phyloP scores from a whole-genome alignment of 192 early-diverging fungal species.

The Lunasporangiospora selenospora region DNA sequence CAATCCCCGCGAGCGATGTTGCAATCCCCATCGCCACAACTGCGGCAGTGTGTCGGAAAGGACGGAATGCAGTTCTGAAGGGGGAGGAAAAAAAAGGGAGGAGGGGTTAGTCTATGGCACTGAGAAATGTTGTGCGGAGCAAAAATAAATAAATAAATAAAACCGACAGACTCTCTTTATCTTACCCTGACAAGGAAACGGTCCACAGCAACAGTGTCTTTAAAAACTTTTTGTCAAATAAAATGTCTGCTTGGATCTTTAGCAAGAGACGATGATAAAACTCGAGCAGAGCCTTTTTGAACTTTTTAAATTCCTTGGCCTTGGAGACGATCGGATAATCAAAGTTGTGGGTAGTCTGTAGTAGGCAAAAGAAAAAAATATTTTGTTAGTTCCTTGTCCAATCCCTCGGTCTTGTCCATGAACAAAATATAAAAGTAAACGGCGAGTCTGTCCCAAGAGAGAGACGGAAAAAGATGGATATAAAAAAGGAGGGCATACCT shows the following conservation, averaged over 20 bases:
- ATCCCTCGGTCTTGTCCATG: not conserved
- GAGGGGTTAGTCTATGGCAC: too few species aligned
- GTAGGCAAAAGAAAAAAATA: not conserved
- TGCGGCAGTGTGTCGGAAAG: conserved; percentile 92
- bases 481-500: conserved; percentile 49
- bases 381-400: not conserved
- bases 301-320: conserved; percentile 65
- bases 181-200: conserved; percentile 66
- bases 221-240: conserved; percentile 69
- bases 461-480: conserved; percentile 7
- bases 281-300: conserved; percentile 69
- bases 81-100: conserved; percentile 12
- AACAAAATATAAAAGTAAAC: not conserved
- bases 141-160: not conserved
- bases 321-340: conserved; percentile 87
- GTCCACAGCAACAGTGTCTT: conserved; percentile 71
- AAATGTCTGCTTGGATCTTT: conserved; percentile 62
- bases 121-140: too few species aligned
- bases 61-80: conserved; percentile 77
- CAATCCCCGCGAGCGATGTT: conserved; percentile 71
- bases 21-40: conserved; percentile 70
- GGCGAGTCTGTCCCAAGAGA: conserved; percentile 26
- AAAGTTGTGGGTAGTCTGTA: conserved; percentile 50
- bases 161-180: not conserved
- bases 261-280: conserved; percentile 69